phyloP scores from a whole-genome alignment of 371 early-diverging fungal species.

The Haplosporangium sp. region DNA sequence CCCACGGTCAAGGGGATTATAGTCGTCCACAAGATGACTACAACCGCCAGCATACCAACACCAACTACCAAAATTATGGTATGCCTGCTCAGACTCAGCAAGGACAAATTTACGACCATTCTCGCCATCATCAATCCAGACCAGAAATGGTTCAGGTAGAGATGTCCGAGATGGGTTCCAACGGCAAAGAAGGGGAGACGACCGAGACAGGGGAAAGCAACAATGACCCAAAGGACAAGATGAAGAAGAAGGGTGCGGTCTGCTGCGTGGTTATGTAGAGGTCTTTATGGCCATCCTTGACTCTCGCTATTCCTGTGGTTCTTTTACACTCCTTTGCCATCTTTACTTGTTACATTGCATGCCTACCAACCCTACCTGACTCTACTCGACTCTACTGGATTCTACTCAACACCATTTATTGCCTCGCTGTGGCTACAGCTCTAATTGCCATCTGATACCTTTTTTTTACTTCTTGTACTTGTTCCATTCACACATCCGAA shows the following conservation, averaged over 20 bases:
- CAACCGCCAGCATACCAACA: neutral
- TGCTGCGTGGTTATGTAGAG: slow-evolving; percentile 42
- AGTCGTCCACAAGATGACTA: neutral
- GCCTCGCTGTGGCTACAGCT: too few relatives aligned
- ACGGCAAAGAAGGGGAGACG: neutral
- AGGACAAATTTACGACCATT: neutral
- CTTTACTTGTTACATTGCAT: neutral
- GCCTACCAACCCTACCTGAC: neutral
- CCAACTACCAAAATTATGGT: slow-evolving; percentile 1
- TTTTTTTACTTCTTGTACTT: too few relatives aligned
- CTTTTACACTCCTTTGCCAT: neutral
- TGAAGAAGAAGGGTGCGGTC: slow-evolving; percentile 38
- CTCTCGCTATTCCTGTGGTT: neutral
- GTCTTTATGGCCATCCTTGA: neutral
- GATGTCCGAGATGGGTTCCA: slow-evolving; percentile 24
- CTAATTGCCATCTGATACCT: too few relatives aligned
- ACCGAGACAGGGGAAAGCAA: neutral
- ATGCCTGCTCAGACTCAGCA: neutral
- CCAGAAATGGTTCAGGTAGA: slow-evolving; percentile 31
- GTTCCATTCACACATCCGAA: neutral
- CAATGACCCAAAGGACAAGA: slow-evolving; percentile 9
- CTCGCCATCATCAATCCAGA: neutral
- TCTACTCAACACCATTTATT: neutral
- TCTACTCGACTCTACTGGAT: neutral
- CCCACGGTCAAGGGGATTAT: neutral